Base-by-base conservation (phyloP, 2,329 filamentous ascomycete genomes). In the Apiospora aurea region DNA sequence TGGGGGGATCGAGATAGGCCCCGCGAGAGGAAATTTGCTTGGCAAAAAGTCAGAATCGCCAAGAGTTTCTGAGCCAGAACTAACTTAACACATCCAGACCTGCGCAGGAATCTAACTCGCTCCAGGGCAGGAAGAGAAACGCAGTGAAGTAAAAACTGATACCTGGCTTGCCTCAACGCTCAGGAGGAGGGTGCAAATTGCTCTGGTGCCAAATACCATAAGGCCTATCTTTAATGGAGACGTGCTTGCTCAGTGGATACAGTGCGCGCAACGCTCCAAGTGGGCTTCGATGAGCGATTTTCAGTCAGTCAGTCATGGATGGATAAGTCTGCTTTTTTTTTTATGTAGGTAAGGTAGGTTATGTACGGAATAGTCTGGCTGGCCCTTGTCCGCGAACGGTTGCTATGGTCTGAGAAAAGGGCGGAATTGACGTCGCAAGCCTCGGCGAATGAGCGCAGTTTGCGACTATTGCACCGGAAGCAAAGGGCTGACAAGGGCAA, bases 41-140 rank as follows among this genome's bases (percentile, higher is more conserved):
- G 57, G 57, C 57, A 64, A 14, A 64, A 41, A 64, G 57, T 64
- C 57, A 64, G 57, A 64, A 34, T 64, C 34, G 38, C 57, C 57
- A 64, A 64, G 57, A 64, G 18, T 64, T 64, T 64, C 57, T 64
- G 4, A n/a, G 57, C 57, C 57, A 64, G 34, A 8, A 38, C 34
- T 38, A 18, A 38, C 53, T 38, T 29, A 61, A 61, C 29, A 61
- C 53, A 61, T 29, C 53, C 53, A 61, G 29, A 38, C 29, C 29
- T 16, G 7, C 29, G n/a, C 57, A n/a, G 57, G 18, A 64, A 64
- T 64, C 34, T n/a, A 64, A 38, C 34, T 64, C 34, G 10, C 34
- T 61, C 29, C 16, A 21, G 29, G 10, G 53, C 29, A 34, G 18
- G 26, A 14, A 21, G 11, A 14, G 24, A 53, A 7, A 18, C 44